phyloP scores from a whole-genome alignment of 306 rosid species.

The Lathyrus sativus region DNA sequence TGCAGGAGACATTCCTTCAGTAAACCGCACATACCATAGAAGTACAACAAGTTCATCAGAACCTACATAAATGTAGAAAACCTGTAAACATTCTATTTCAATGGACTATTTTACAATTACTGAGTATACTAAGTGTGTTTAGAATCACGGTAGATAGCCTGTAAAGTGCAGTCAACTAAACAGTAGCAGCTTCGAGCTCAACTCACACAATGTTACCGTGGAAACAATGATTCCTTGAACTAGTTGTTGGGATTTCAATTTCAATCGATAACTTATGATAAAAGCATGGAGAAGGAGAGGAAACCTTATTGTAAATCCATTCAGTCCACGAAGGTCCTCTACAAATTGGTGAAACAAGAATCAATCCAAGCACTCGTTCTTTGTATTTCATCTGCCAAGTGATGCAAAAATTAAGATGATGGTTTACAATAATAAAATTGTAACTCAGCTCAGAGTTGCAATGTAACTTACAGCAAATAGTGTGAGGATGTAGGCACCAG shows the following conservation, averaged over 20 bases:
- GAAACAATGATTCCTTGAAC: slow-evolving; percentile 8
- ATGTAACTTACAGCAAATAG: slow-evolving; percentile 81
- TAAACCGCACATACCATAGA: slow-evolving; percentile 80
- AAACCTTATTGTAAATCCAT: slow-evolving; percentile 88
- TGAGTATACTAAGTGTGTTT: neutral
- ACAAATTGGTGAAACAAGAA: slow-evolving; percentile 84
- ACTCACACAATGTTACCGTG: neutral
- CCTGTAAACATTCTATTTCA: neutral
- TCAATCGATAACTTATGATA: slow-evolving; percentile 14
- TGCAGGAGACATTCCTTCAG: slow-evolving; percentile 88
- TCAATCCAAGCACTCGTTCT: slow-evolving; percentile 77
- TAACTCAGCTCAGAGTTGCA: slow-evolving; percentile 2
- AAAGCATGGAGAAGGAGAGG: slow-evolving; percentile 30
- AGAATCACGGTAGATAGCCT: neutral
- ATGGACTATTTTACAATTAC: too few relatives aligned
- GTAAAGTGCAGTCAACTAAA: neutral
- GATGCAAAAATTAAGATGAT: slow-evolving; percentile 11
- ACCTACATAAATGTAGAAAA: slow-evolving; percentile 51
- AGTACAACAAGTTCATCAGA: slow-evolving; percentile 70
- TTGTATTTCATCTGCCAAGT: slow-evolving; percentile 69
- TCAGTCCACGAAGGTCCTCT: slow-evolving; percentile 86
- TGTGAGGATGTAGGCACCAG: slow-evolving; percentile 83
- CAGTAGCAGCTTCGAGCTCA: neutral
- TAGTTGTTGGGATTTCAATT: slow-evolving; percentile 28
- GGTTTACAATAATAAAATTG: slow-evolving; percentile 23